These are phyloP conservation scores for Lecanicillium sp. DNA, from an alignment of 2,329 filamentous ascomycete species.

Conservation along the genomic window DNA sequence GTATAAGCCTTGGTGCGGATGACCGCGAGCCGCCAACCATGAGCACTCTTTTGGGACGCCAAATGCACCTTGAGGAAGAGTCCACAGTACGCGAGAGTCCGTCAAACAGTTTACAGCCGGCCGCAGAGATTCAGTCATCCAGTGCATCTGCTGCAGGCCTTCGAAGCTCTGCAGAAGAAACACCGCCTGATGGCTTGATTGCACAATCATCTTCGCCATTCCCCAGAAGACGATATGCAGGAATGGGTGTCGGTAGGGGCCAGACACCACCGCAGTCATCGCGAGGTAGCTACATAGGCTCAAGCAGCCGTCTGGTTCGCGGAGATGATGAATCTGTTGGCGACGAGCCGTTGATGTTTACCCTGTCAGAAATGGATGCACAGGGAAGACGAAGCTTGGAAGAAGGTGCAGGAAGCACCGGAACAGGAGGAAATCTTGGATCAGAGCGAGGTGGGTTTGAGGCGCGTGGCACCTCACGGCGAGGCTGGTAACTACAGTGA, in stretches of 20 bases:
- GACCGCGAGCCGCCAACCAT: slow-evolving; percentile 57
- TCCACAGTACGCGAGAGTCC: slow-evolving; percentile 14
- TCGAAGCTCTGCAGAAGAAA: slow-evolving; percentile 36
- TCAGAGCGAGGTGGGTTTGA: slow-evolving; percentile 32
- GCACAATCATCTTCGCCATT: slow-evolving; percentile 36
- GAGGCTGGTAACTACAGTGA: slow-evolving; percentile 25
- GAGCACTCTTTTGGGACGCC: slow-evolving; percentile 52
- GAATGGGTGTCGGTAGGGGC: slow-evolving; percentile 26
- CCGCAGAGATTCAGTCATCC: slow-evolving; percentile 32
- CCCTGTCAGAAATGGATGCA: slow-evolving; percentile 63
- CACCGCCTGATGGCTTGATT: slow-evolving; percentile 37
- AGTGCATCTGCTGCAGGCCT: slow-evolving; percentile 31
- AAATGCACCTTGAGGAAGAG: slow-evolving; percentile 26
- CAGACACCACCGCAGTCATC: slow-evolving; percentile 37
- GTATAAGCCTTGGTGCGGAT: slow-evolving; percentile 59
- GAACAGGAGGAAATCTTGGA: slow-evolving; percentile 25
- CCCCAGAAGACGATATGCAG: slow-evolving; percentile 37
- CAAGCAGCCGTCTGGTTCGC: slow-evolving; percentile 27
- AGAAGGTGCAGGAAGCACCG: slow-evolving; percentile 33
- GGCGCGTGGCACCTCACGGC: slow-evolving; percentile 24
- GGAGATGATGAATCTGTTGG: slow-evolving; percentile 46
- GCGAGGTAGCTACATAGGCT: slow-evolving; percentile 37
- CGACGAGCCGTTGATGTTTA: slow-evolving; percentile 65
- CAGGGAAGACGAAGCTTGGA: slow-evolving; percentile 52
- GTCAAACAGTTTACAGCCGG: slow-evolving; percentile 28